Percentiles rank a stretch among this genome's conserved stretches.
These are phyloP conservation scores for Leptoxyphium fumago DNA, from an alignment of 2,329 filamentous ascomycete genomes.

Conservation along the genomic window DNA sequence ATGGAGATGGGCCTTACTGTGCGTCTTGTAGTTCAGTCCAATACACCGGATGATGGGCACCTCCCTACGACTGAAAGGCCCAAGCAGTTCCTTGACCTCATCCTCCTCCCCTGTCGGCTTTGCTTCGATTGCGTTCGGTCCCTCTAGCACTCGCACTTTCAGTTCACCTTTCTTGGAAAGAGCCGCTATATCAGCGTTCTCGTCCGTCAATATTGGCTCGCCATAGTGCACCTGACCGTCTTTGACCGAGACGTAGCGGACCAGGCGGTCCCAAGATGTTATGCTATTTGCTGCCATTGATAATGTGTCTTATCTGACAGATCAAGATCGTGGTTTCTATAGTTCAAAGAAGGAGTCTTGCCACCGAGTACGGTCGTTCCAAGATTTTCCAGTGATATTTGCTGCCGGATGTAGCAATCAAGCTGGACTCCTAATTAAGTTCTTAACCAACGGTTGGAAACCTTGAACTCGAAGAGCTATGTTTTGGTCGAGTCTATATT, in stretches of 20 bases:
- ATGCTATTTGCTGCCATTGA: background rate
- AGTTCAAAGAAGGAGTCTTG: too few species aligned
- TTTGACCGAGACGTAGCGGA: conserved; percentile 53
- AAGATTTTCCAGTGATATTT: too few species aligned
- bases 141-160: conserved; percentile 37
- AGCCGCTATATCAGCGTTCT: conserved; percentile 17
- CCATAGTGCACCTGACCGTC: conserved; percentile 59
- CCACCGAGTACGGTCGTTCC: too few species aligned
- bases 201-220: conserved; percentile 43
- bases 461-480: too few species aligned
- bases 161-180: conserved; percentile 28
- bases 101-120: conserved; percentile 39
- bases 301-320: too few species aligned
- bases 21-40: conserved; percentile 45
- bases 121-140: conserved; percentile 30
- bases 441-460: too few species aligned
- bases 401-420: too few species aligned
- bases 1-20: conserved; percentile 19
- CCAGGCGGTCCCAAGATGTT: conserved; percentile 41
- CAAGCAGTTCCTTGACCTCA: conserved; percentile 38
- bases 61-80: conserved; percentile 35
- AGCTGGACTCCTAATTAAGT: too few species aligned
- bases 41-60: conserved; percentile 44
- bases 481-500: too few species aligned
- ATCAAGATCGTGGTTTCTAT: too few species aligned